A percentile compares a stretch with the other conserved stretches of the same genome.
These are phyloP conservation scores for Chalaropsis thielavioides DNA, from an alignment of 2,329 filamentous ascomycete genomes.

Conservation along the genomic window DNA sequence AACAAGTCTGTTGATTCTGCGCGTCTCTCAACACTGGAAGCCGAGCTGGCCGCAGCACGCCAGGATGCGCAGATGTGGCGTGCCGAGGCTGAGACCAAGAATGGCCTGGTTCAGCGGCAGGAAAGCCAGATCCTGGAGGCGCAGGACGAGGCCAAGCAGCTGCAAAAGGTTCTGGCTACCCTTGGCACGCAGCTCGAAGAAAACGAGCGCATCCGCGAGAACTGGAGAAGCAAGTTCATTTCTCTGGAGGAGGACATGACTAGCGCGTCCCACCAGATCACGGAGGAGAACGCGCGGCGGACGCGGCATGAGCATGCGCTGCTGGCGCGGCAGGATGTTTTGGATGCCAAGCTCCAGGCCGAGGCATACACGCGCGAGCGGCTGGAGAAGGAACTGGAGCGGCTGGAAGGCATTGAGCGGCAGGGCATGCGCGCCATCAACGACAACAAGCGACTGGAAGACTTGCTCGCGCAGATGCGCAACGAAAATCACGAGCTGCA, in stretches of 20 bases:
- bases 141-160: constrained; percentile 51
- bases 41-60: constrained; percentile 39
- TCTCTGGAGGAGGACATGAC: constrained; percentile 79
- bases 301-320: constrained; percentile 66
- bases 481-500: constrained; percentile 60
- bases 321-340: constrained; percentile 62
- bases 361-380: constrained; percentile 57
- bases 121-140: constrained; percentile 35
- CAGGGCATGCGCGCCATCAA: constrained; percentile 49
- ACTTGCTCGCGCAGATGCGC: constrained; percentile 40
- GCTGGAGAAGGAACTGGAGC: constrained; percentile 50
- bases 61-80: constrained; percentile 48
- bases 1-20: constrained; percentile 41
- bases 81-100: constrained; percentile 44
- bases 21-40: constrained; percentile 36
- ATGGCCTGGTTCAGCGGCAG: constrained; percentile 36
- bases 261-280: constrained; percentile 60
- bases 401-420: constrained; percentile 49
- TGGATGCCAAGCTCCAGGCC: constrained; percentile 62
- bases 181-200: constrained; percentile 70
- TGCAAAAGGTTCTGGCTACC: constrained; percentile 58
- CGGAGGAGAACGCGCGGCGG: constrained; percentile 67
- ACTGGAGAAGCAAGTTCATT: constrained; percentile 71
- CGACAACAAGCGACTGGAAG: constrained; percentile 47
- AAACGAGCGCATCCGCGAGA: constrained; percentile 69